Conservation (phyloP, 345 rosid genomes). For the Brassica incana region DNA sequence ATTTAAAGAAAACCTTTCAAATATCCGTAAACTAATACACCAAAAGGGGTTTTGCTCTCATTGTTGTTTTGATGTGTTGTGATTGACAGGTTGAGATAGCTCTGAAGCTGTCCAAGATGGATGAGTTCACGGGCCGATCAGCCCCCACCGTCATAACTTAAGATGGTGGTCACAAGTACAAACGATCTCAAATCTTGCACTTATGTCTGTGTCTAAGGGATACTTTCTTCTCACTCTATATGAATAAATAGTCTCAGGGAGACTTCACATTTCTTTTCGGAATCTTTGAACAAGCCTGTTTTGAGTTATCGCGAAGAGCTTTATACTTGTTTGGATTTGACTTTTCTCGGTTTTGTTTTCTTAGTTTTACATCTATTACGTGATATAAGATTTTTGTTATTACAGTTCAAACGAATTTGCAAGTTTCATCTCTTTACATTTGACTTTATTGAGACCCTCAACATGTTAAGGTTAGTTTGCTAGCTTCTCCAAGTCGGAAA, state of each 20-base stretch:
- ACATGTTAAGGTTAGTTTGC: not conserved
- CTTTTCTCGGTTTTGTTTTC: slow-evolving; percentile 14
- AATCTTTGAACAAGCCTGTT: not conserved
- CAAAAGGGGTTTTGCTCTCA: not conserved
- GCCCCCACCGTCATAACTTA: slow-evolving; percentile 95
- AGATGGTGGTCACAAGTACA: slow-evolving; percentile 20
- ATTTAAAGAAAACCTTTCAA: not conserved
- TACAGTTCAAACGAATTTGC: not conserved
- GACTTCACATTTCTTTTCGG: slow-evolving; percentile 12
- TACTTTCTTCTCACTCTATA: slow-evolving; percentile 17
- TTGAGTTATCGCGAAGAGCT: slow-evolving; percentile 10
- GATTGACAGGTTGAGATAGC: slow-evolving; percentile 81
- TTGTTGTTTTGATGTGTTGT: slow-evolving; percentile 12
- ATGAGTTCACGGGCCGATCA: slow-evolving; percentile 89
- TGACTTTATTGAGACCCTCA: not conserved
- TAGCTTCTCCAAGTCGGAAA: not conserved
- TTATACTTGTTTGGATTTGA: slow-evolving; percentile 15
- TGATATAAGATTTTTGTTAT: not conserved
- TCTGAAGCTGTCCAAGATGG: slow-evolving; percentile 90
- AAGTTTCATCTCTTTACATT: not conserved
- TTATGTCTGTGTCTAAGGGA: not conserved
- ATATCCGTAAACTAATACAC: not conserved
- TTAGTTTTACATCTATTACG: not conserved
- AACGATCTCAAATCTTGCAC: slow-evolving; percentile 1
- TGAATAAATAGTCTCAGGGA: slow-evolving; percentile 28